Evolutionary conservation across 2,329 filamentous ascomycete genomes (phyloP), one percentile per base, ranked within the genome.

Genomic region (Tolypocladium endophyticum): DNA sequence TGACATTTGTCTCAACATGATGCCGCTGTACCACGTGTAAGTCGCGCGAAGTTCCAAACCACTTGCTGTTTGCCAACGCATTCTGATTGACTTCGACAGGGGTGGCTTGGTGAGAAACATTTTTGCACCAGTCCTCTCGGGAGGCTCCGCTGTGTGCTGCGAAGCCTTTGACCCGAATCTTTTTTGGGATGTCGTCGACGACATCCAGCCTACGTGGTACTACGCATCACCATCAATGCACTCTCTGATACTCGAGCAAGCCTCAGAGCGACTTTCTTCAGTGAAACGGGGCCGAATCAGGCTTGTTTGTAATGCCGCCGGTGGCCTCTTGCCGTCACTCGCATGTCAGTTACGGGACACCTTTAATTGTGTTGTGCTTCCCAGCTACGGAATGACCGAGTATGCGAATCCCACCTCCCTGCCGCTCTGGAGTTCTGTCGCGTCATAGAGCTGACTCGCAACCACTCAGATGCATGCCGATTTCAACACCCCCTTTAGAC

Each of bases 301-400:
- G 53, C 71, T 83, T n/a, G 78, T 80, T 28, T 83, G 81, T 68
- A 83, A 83, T 64, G 81, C 81, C 12, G 80, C 80, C 36, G 81
- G 79, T 52, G 80, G 77, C 30, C 71, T 83, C 3, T 71, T 82
- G 2, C 81, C 81, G 1, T 77, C 79, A 2, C 68, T 83, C 45
- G 80, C 81, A 0, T 67, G 69, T 35, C 77, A 76, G 58, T 71
- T 84, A 12, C 73, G 74, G 20, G 75, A 80, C 60, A 79, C 76
- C 0, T 84, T 84, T 68, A 69, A 74, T 14, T 81, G 79, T 59
- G 74, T 73, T 2, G 76, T 84, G 3, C 72, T 84, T 23, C 81
- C 81, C 2, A 82, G 79, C 62, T 84, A 84, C 63, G 81, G 81
- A 23, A 83, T 84, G 81, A 84, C 81, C 1, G 81, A 83, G 70